Evolutionary conservation across 495 filamentous ascomycete genomes (phyloP), one percentile per base, ranked within the genome.

Genomic region (Pseudomonodictys pantanalensis): DNA sequence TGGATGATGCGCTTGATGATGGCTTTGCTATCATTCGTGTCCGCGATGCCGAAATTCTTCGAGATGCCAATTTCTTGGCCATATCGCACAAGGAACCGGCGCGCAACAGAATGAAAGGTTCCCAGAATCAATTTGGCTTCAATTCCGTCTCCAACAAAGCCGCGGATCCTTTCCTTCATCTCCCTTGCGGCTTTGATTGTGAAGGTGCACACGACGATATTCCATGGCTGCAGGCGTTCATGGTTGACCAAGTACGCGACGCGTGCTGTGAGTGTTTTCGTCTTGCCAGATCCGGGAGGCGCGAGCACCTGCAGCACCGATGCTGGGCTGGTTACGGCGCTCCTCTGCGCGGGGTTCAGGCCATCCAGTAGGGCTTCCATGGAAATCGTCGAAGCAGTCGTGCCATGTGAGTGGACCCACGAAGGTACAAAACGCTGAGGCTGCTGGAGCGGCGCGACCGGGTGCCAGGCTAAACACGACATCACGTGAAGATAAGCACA

Each of bases 171-270:
- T 66, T 90, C 83, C 58, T 90, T 90, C 95, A 99, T 99, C 73
- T 99, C 95, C 17, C 88, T 84, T 17, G 93, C 89, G 3, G 93
- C 93, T 72, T 97, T 99, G 70, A 96, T 89, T 2, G 95, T 99
- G 70, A 99, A 99, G 0, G 95, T 99, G 58, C 92, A 92, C 54
- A 96, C 95, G 42, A 99, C 86, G 69, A 99, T 83, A 78, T 97
- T 93, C 77, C 90, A 86, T 64, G 95, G 92, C 39, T 83, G 83
- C 66, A 90, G 84, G 28, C 85, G 82, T 61, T 88, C 76, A 62
- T 88, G 78, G n/a, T 83, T 79, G 47, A 99, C 82, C n/a, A 97
- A 83, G 78, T 95, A 96, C 55, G 92, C 95, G 52, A 96, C 91
- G 55, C 95, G 86, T 33, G 95, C 88, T 0, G 92, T 97, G 32